Base-by-base conservation (phyloP, 192 early-diverging fungal genomes). In the Backusella morwellensis region DNA sequence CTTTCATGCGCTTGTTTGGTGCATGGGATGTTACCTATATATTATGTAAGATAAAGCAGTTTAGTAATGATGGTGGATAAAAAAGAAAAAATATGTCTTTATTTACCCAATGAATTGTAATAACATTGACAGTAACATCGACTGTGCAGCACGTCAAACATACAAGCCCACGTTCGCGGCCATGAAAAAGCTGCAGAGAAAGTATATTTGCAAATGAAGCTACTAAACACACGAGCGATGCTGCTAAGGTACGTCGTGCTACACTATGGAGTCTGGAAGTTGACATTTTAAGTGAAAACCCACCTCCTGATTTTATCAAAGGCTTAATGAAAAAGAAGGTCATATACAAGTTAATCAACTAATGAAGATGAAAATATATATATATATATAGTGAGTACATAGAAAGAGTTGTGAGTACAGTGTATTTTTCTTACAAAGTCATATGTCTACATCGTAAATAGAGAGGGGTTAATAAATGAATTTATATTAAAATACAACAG, bases 111-210 rank as follows among this genome's bases (percentile, higher is more conserved):
- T 85, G 84, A n/a, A 87, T 73, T 4, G 78, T 79, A 8, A 75
- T 73, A 17, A 82, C 78, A 42, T 85, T 87, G n/a, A 87, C 68
- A 0, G 84, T 85, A 29, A 87, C 86, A 74, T 87, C 86, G 19
- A 87, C 75, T 15, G 81, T 81, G 63, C 86, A 87, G 21, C 80
- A 84, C 9, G 84, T 81, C 34, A 87, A 70, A 68, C 86, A 87
- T 17, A 87, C 72, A n/a, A 85, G 59, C 59, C 86, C 86, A 41
- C 82, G 80, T 66, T 87, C 84, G 3, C 77, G 54, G 9, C 86
- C 86, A 56, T 81, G 50, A 52, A 84, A 80, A 12, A 82, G 1
- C 1, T 80, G 80, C 12, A 87, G 75, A 1, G 81, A 79, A 23
- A 83, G 72, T 11, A 87, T 76, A 75, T 87, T 87, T 44, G 44